Conservation (phyloP, 768 basidiomycete genomes). For the Hericium rajendrae region DNA sequence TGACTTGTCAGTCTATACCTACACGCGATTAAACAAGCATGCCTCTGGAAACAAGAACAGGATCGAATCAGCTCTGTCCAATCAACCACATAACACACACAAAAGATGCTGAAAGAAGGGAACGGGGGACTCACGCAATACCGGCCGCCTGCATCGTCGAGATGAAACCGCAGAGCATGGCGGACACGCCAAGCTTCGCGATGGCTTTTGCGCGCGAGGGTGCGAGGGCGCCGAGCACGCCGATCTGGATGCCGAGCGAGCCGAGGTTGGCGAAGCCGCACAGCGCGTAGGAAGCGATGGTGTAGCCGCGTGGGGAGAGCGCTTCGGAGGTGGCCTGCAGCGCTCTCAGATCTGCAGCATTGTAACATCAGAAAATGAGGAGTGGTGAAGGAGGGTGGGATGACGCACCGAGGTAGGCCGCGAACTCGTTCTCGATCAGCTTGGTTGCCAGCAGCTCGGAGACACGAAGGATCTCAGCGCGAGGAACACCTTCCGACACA, state of each 20-base stretch:
- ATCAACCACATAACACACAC: background rate
- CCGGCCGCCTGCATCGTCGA: slow-evolving; percentile 53
- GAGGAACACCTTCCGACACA: slow-evolving; percentile 52
- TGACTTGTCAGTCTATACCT: background rate
- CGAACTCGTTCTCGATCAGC: slow-evolving; percentile 81
- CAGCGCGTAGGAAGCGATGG: slow-evolving; percentile 78
- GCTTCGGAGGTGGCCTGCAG: slow-evolving; percentile 37
- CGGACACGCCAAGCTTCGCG: slow-evolving; percentile 55
- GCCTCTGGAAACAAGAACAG: slow-evolving; percentile 12
- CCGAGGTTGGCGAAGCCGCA: slow-evolving; percentile 89
- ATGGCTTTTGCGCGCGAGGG: slow-evolving; percentile 64
- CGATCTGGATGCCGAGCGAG: slow-evolving; percentile 80
- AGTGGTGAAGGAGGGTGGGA: background rate
- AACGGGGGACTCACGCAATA: slow-evolving; percentile 37
- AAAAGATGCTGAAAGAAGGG: background rate
- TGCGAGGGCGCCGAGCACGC: slow-evolving; percentile 61
- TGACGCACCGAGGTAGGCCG: slow-evolving; percentile 46
- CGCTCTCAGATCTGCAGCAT: slow-evolving; percentile 34
- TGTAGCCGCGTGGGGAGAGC: slow-evolving; percentile 64
- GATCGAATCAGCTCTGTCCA: background rate
- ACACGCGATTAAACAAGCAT: slow-evolving; percentile 20
- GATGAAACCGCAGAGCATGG: slow-evolving; percentile 64
- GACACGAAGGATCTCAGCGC: slow-evolving; percentile 71
- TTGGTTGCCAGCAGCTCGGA: slow-evolving; percentile 79
- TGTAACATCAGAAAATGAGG: slow-evolving; percentile 17